Conservation (phyloP, 148 eudicot species). For the Fallopia convolvulus region DNA sequence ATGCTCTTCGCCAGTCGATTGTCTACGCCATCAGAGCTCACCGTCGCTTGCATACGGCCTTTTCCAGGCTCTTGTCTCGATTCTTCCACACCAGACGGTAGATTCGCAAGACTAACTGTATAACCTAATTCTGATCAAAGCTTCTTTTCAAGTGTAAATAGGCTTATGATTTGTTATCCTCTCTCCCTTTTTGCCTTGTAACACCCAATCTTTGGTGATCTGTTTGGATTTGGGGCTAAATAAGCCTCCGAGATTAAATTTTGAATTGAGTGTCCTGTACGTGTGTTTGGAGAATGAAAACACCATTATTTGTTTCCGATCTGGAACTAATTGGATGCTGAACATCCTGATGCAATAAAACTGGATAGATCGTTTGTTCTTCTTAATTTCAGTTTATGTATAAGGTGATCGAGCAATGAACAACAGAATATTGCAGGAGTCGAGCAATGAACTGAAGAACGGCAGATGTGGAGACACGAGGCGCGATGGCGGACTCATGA, state of each 20-base stretch:
- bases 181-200: background rate
- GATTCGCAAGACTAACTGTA: background rate
- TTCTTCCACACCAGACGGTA: background rate
- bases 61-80: slow-evolving; percentile 26
- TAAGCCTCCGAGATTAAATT: background rate
- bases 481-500: background rate
- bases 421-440: background rate
- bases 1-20: slow-evolving; percentile 28
- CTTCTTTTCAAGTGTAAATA: background rate
- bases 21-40: slow-evolving; percentile 31
- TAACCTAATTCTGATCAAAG: background rate
- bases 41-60: slow-evolving; percentile 36
- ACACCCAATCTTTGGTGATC: background rate
- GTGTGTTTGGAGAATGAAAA: background rate
- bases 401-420: background rate
- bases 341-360: background rate
- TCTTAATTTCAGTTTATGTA: background rate
- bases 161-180: background rate
- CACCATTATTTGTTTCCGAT: slow-evolving; percentile 1
- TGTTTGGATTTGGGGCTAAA: background rate
- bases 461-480: background rate
- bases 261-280: background rate
- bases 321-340: background rate
- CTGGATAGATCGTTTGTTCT: background rate
- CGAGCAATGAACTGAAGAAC: background rate